phyloP scores from a whole-genome alignment of 1,284 basidiomycete genomes.

The Jaminaea rosea region DNA sequence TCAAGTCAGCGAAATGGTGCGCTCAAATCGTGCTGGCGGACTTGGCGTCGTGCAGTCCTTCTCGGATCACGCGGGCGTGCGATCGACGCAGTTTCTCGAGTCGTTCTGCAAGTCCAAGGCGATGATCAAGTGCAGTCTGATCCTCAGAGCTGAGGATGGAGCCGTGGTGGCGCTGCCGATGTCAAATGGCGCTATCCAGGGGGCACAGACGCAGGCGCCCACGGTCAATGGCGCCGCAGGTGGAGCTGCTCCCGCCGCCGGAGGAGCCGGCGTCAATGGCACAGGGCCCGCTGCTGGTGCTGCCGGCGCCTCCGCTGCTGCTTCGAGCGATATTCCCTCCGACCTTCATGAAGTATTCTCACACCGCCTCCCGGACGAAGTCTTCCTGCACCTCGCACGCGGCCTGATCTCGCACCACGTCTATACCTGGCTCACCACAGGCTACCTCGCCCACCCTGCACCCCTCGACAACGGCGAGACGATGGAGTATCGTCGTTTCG shows the following conservation, averaged over 20 bases:
- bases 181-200: no score
- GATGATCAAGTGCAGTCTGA: constrained; percentile 85
- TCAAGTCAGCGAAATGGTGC: constrained; percentile 49
- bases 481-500: constrained; percentile 83
- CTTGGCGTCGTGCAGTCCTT: constrained; percentile 33
- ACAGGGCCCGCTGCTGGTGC: constrained; percentile 51
- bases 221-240: constrained; percentile 33
- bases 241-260: background rate
- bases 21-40: constrained; percentile 34
- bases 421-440: constrained; percentile 80
- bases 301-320: constrained; percentile 54
- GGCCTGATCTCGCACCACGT: constrained; percentile 79
- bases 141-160: constrained; percentile 78
- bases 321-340: constrained; percentile 70
- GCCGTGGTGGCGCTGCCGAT: constrained; percentile 78
- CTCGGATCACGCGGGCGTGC: constrained; percentile 59
- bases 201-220: constrained; percentile 58
- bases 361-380: constrained; percentile 83
- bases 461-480: constrained; percentile 92
- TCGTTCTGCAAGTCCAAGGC: constrained; percentile 80
- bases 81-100: constrained; percentile 68
- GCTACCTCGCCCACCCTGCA: constrained; percentile 69
- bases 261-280: constrained; percentile 11
- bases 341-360: constrained; percentile 96
- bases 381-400: constrained; percentile 90